phyloP scores from a whole-genome alignment of 495 filamentous ascomycete species.

The Penicillium cosmopolitanum region DNA sequence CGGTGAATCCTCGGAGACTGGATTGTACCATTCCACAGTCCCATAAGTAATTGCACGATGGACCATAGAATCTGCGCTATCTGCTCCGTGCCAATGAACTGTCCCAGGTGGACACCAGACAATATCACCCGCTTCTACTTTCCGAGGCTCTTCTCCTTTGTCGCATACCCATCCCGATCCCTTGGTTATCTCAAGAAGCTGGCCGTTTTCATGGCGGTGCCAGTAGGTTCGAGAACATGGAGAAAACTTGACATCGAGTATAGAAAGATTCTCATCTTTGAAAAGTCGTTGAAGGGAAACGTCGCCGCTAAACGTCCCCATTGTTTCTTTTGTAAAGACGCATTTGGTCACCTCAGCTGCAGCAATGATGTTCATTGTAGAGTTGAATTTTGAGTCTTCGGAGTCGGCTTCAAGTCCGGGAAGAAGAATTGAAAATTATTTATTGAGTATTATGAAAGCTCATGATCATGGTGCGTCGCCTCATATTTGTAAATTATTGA shows the following conservation, averaged over 20 bases:
- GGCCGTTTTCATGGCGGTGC: constrained; percentile 7
- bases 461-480: too few relatives aligned
- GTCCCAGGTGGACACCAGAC: constrained; percentile 5
- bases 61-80: neutral
- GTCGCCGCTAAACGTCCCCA: constrained; percentile 6
- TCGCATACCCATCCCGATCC: constrained; percentile 10
- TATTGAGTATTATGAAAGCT: too few relatives aligned
- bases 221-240: constrained; percentile 8
- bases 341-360: neutral
- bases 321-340: constrained; percentile 2
- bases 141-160: constrained; percentile 7
- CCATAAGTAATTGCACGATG: constrained; percentile 5
- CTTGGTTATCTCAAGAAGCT: constrained; percentile 2
- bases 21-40: neutral
- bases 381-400: too few relatives aligned
- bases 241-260: constrained; percentile 1
- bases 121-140: constrained; percentile 1
- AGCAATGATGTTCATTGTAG: constrained; percentile 4
- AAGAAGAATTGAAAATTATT: too few relatives aligned
- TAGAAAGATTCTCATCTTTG: neutral
- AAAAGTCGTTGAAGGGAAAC: neutral
- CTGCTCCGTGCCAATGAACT: constrained; percentile 7
- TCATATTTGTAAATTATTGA: too few relatives aligned
- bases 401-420: too few relatives aligned
- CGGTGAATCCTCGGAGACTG: constrained; percentile 4